Evolutionary conservation across 2,329 filamentous ascomycete species (phyloP).

Genomic region (Colletotrichum destructivum): DNA sequence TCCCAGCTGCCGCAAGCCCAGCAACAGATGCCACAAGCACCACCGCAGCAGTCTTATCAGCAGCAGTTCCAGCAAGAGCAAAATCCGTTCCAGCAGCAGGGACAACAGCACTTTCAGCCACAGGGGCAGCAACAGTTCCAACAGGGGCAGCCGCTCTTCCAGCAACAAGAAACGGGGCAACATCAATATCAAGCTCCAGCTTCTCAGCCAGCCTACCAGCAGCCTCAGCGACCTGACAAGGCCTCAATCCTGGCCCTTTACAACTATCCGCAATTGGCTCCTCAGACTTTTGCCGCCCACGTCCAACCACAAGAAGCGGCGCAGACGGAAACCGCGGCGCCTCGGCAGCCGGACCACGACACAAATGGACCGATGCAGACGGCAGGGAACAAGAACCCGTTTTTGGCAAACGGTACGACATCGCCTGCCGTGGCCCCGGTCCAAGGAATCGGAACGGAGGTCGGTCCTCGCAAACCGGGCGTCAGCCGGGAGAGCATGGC

Average conservation of each 20-base stretch:
- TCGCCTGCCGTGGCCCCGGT: constrained; percentile 38
- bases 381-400: constrained; percentile 70
- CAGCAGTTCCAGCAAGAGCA: constrained; percentile 44
- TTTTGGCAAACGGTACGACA: constrained; percentile 56
- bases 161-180: constrained; percentile 45
- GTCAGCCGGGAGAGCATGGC: constrained; percentile 81
- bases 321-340: constrained; percentile 26
- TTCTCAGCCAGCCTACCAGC: constrained; percentile 48
- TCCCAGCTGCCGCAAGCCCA: constrained; percentile 33
- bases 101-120: constrained; percentile 46
- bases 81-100: constrained; percentile 48
- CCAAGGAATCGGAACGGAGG: constrained; percentile 42
- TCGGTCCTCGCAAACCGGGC: constrained; percentile 50
- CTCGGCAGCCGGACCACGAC: constrained; percentile 37
- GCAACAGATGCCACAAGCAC: constrained; percentile 46
- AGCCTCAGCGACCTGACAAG: constrained; percentile 71
- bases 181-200: constrained; percentile 49
- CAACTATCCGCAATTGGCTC: constrained; percentile 70
- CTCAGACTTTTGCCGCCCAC: constrained; percentile 53
- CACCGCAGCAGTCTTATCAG: constrained; percentile 45
- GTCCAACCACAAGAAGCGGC: constrained; percentile 43
- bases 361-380: constrained; percentile 43
- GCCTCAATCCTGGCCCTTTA: constrained; percentile 84
- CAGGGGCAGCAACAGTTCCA: constrained; percentile 47
- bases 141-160: constrained; percentile 46